phyloP scores from a whole-genome alignment of 2,329 filamentous ascomycete genomes.

The Diplodia seriata region DNA sequence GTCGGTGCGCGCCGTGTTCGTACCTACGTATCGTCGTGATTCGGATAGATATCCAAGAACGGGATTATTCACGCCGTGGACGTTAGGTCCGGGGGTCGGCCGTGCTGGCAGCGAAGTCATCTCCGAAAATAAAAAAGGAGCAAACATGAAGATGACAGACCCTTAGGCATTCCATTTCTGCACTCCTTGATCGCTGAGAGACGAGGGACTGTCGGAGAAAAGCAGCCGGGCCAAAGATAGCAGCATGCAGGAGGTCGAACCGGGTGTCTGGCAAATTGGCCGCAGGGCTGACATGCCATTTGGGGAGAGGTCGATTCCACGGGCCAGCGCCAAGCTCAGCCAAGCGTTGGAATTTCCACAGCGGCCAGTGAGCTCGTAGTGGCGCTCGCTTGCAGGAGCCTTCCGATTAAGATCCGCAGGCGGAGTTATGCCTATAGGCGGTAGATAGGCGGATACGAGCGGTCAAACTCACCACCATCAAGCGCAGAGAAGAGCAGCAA shows the following conservation, averaged over 20 bases:
- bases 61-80: neutral
- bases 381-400: constrained; percentile 13
- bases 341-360: constrained; percentile 15
- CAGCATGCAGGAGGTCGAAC: neutral
- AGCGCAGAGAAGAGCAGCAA: neutral
- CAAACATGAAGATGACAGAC: neutral
- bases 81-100: neutral
- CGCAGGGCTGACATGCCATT: constrained; percentile 15
- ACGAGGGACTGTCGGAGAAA: neutral
- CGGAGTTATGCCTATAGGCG: constrained; percentile 5
- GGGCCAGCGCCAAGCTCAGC: constrained; percentile 22
- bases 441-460: constrained; percentile 20
- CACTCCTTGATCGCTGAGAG: too few relatives aligned
- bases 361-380: constrained; percentile 13
- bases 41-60: neutral
- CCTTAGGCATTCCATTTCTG: neutral
- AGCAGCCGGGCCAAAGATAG: neutral
- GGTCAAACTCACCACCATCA: neutral
- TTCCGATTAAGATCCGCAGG: constrained; percentile 21
- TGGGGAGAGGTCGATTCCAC: constrained; percentile 5
- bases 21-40: too few relatives aligned
- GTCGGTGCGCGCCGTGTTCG: neutral
- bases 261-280: constrained; percentile 4
- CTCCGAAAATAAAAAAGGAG: constrained; percentile 11
- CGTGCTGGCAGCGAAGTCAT: neutral